Evolutionary conservation across 2,329 filamentous ascomycete species (phyloP).

Genomic region (Coccinonectria pachysandricola): DNA sequence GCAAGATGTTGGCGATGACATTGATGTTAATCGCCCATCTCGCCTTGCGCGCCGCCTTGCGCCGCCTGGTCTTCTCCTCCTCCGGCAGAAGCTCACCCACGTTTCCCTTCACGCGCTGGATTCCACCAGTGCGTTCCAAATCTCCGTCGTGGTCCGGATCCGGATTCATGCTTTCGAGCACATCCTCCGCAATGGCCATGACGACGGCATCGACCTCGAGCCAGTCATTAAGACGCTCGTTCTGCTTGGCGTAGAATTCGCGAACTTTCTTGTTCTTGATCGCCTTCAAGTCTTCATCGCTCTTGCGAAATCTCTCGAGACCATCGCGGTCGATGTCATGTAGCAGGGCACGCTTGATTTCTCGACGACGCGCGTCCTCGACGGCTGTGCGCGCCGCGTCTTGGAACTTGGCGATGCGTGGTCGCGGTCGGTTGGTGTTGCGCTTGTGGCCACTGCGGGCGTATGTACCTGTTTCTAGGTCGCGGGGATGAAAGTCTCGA

Average conservation of each 20-base stretch:
- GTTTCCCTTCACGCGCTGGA: constrained; percentile 21
- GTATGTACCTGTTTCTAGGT: constrained; percentile 12
- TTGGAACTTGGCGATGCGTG: constrained; percentile 28
- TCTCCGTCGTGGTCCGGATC: constrained; percentile 25
- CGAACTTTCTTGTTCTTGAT: constrained; percentile 21
- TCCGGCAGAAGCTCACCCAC: constrained; percentile 22
- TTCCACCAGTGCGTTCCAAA: constrained; percentile 19
- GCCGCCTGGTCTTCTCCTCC: constrained; percentile 20
- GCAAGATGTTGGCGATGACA: constrained; percentile 60
- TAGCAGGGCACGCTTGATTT: constrained; percentile 21
- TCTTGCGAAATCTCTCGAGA: constrained; percentile 21
- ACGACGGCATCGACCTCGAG: constrained; percentile 25
- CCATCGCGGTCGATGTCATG: constrained; percentile 19
- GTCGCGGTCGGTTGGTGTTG: constrained; percentile 4
- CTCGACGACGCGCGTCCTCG: constrained; percentile 20
- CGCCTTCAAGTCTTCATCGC: constrained; percentile 16
- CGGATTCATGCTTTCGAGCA: constrained; percentile 25
- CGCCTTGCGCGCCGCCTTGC: constrained; percentile 13
- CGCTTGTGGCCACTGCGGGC: neutral
- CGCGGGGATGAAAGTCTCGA: constrained; percentile 10
- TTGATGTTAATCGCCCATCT: constrained; percentile 71
- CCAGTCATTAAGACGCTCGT: constrained; percentile 23
- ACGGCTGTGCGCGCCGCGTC: constrained; percentile 21
- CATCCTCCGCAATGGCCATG: constrained; percentile 24
- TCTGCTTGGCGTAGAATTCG: constrained; percentile 21